Evolutionary conservation across 2,329 filamentous ascomycete species (phyloP).

Genomic region (Colletotrichum agaves): DNA sequence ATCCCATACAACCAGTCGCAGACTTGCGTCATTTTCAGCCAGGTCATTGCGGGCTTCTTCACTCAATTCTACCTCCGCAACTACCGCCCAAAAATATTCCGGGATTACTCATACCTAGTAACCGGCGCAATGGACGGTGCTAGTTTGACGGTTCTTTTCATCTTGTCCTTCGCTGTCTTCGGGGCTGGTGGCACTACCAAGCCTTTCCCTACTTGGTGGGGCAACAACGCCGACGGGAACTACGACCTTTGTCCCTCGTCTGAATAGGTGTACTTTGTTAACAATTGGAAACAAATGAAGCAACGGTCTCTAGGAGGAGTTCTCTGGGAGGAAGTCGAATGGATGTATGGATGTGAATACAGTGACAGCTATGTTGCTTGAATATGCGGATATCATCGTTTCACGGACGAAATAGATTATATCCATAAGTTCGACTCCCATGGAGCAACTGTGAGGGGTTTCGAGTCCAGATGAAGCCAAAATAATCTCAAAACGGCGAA

Average conservation of each 20-base stretch:
- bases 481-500: too few relatives aligned
- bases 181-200: conserved; percentile 57
- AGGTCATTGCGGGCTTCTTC: conserved; percentile 57
- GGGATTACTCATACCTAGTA: conserved; percentile 63
- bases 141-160: conserved; percentile 59
- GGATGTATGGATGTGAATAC: too few relatives aligned
- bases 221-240: conserved; percentile 60
- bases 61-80: conserved; percentile 64
- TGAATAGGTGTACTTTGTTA: not conserved
- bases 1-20: conserved; percentile 66
- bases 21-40: conserved; percentile 64
- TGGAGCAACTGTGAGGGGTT: too few relatives aligned
- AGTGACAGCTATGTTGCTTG: too few relatives aligned
- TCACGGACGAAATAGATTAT: too few relatives aligned
- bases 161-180: conserved; percentile 66
- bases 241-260: conserved; percentile 58
- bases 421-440: too few relatives aligned
- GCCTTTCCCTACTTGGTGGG: conserved; percentile 65
- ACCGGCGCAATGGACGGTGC: conserved; percentile 65
- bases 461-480: too few relatives aligned
- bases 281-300: too few relatives aligned
- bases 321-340: too few relatives aligned
- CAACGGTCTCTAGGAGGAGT: too few relatives aligned
- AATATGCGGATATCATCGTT: too few relatives aligned
- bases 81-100: conserved; percentile 62